Base-by-base conservation (phyloP, 345 rosid species). In the Syzygium aqueum region DNA sequence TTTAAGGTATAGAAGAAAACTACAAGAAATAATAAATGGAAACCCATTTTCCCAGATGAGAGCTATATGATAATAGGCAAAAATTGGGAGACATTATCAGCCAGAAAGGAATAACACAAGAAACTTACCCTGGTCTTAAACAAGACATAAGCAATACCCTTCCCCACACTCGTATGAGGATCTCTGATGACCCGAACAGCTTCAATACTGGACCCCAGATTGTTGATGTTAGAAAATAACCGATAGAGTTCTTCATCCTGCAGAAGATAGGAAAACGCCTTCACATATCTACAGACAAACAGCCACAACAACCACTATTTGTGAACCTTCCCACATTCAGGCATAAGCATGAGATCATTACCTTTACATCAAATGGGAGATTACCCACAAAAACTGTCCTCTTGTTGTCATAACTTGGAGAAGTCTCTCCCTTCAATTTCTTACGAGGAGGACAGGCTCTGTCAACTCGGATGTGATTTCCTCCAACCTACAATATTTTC, bases 331-430 rank as follows among this genome's bases (percentile, higher is more conserved):
- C 82, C 27, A 11, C 33, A 63, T 23, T 46, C 43, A 28, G 77
- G 77, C 22, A 9, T 53, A 22, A 33, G 65, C 85, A 37, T 37
- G 85, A 22, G 16, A 78, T 63, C 77, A 13, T 91, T 90, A 97
- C 99, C 98, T 96, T 96, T 27, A 96, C 99, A 88, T 98, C 99
- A 80, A 93, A 96, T 67, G 99, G 99, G 88, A 98, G 98, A 89
- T 98, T 96, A 87, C 99, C 99, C 77, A 96, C 89, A 84, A 98
- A 96, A 85, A 96, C 90, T 16, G 99, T 96, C 92, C 98, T 94
- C 93, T 92, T 95, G 89, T 90, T 89, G 90, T 98, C 99, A 88
- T 97, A 97, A 84, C 93, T 90, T 53, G 92, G 89, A 91, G 91
- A 25, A 89, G 67, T 89, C 37, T 90, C 95, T 84, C 94, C 97